phyloP scores from a whole-genome alignment of 257 asterid species.

The Lycium ferocissimum region DNA sequence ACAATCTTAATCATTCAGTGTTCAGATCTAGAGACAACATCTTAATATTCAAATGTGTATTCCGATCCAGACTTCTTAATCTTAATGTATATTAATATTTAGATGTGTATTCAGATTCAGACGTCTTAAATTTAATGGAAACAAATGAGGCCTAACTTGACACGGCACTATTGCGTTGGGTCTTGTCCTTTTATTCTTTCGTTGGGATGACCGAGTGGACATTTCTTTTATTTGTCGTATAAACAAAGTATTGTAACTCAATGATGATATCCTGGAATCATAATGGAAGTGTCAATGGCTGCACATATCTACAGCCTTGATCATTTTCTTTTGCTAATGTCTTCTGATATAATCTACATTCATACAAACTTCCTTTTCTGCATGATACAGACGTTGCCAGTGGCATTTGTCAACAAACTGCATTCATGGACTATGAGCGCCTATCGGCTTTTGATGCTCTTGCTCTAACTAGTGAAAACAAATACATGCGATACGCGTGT shows the following conservation, averaged over 20 bases:
- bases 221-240: not conserved
- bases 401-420: constrained; percentile 12
- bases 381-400: not conserved
- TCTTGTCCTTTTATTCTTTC: constrained; percentile 16
- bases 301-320: constrained; percentile 1
- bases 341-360: not conserved
- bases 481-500: not conserved
- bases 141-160: not conserved
- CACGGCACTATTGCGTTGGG: not conserved
- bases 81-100: no score
- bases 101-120: no score
- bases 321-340: not conserved
- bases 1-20: no score
- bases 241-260: not conserved
- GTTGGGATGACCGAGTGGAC: not conserved
- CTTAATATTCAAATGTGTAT: no score
- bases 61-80: no score
- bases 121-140: no score
- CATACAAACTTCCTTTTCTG: not conserved
- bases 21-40: no score
- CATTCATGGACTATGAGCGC: not conserved
- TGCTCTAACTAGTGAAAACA: not conserved
- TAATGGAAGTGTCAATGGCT: not conserved
- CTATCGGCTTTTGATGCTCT: not conserved
- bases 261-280: not conserved